Percentiles rank a stretch among this genome's conserved stretches.
phyloP scores from a whole-genome alignment of 106 monocot species.

The Posidonia australis region DNA sequence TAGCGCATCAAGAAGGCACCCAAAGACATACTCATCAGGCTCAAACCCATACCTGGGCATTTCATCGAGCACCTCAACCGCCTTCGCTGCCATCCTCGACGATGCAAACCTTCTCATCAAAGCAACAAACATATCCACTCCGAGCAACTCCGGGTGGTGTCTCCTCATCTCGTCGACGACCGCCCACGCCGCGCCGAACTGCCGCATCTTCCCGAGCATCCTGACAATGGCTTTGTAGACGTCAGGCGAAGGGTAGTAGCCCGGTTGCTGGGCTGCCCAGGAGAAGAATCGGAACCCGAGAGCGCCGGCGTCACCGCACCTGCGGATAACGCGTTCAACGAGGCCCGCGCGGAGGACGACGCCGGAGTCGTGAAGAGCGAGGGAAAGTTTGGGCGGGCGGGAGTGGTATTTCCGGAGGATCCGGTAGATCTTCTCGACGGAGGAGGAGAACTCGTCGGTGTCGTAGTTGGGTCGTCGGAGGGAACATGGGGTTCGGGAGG shows the following conservation, averaged over 20 bases:
- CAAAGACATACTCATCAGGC: slow-evolving; percentile 48
- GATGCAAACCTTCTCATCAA: slow-evolving; percentile 63
- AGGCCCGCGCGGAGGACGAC: slow-evolving; percentile 45
- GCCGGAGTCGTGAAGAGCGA: slow-evolving; percentile 28
- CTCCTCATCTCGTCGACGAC: slow-evolving; percentile 41
- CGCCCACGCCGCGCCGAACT: slow-evolving; percentile 51
- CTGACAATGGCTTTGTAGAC: slow-evolving; percentile 25
- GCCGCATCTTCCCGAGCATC: slow-evolving; percentile 35
- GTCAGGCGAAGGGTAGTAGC: slow-evolving; percentile 25
- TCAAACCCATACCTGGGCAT: slow-evolving; percentile 42
- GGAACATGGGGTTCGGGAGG: background rate
- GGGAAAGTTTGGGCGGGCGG: slow-evolving; percentile 32
- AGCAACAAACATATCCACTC: slow-evolving; percentile 46
- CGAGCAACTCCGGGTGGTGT: slow-evolving; percentile 33
- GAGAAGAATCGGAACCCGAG: slow-evolving; percentile 57
- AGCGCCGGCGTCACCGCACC: slow-evolving; percentile 46
- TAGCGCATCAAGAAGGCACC: slow-evolving; percentile 80
- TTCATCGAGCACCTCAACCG: slow-evolving; percentile 67
- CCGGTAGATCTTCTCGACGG: slow-evolving; percentile 66
- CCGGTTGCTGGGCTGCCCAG: slow-evolving; percentile 41
- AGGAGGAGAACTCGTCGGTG: slow-evolving; percentile 25
- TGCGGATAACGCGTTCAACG: slow-evolving; percentile 42
- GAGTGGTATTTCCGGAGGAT: slow-evolving; percentile 58
- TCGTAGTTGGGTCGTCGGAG: background rate
- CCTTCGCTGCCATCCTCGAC: slow-evolving; percentile 43